Conservation (phyloP, 352 stramenopile species). For the Phytopythium montanum region DNA sequence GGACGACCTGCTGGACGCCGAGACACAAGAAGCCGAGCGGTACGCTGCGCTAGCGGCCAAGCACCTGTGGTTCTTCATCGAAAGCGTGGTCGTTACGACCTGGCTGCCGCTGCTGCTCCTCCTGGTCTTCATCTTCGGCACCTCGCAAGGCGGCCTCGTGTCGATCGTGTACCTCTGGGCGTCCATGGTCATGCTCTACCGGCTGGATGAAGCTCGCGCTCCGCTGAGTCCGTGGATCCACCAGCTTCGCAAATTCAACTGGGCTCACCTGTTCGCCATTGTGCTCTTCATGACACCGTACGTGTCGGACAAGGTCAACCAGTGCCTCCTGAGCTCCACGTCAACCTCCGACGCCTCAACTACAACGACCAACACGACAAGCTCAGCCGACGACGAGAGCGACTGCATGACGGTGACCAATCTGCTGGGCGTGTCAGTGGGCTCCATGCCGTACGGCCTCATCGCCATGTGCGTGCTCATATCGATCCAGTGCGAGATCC, state of each 20-base stretch:
- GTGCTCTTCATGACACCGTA: conserved; percentile 65
- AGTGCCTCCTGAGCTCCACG: conserved; percentile 32
- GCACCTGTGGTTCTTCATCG: conserved; percentile 68
- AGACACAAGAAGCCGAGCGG: conserved; percentile 14
- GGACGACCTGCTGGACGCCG: conserved; percentile 3
- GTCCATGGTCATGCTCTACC: conserved; percentile 74
- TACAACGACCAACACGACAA: neutral
- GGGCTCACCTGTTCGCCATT: conserved; percentile 78
- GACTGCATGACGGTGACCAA: conserved; percentile 71
- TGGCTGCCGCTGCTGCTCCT: conserved; percentile 74
- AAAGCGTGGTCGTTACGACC: conserved; percentile 53
- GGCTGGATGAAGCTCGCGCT: conserved; percentile 60
- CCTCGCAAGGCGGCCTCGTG: conserved; percentile 60
- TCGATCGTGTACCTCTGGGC: conserved; percentile 74
- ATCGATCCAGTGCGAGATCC: conserved; percentile 81
- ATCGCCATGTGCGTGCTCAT: conserved; percentile 83
- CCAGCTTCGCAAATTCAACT: conserved; percentile 78
- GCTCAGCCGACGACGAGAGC: conserved; percentile 14
- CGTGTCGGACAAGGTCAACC: conserved; percentile 43
- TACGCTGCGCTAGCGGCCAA: conserved; percentile 57
- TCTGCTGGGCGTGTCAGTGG: conserved; percentile 56
- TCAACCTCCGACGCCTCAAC: neutral
- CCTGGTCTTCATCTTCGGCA: conserved; percentile 69
- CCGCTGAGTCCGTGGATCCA: conserved; percentile 65
- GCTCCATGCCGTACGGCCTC: conserved; percentile 47